These are phyloP conservation scores for Tuber melanosporum DNA, from an alignment of 495 filamentous ascomycete genomes.

Conservation along the genomic window DNA sequence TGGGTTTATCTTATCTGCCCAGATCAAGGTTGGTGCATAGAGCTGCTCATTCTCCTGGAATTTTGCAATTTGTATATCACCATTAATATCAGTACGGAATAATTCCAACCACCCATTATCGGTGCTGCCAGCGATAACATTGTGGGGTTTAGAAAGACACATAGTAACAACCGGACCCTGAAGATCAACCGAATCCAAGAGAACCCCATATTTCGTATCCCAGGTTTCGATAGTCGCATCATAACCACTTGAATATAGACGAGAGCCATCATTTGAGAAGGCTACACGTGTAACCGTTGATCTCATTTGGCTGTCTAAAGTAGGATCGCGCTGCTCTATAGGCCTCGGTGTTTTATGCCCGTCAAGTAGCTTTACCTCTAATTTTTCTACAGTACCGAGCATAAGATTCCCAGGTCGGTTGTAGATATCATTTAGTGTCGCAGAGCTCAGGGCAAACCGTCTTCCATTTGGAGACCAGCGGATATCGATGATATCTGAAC, in stretches of 20 bases:
- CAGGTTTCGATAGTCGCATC: constrained; percentile 76
- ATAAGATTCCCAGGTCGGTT: constrained; percentile 40
- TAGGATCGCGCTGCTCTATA: background rate
- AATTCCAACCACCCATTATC: constrained; percentile 48
- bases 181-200: constrained; percentile 45
- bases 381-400: constrained; percentile 21
- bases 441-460: constrained; percentile 20
- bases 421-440: constrained; percentile 18
- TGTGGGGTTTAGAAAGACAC: constrained; percentile 38
- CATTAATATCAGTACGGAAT: constrained; percentile 33
- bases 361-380: constrained; percentile 29
- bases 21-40: constrained; percentile 24
- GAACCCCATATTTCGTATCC: constrained; percentile 45
- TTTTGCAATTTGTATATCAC: constrained; percentile 9
- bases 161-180: constrained; percentile 65
- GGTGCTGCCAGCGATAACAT: constrained; percentile 48
- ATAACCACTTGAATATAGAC: constrained; percentile 71
- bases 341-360: constrained; percentile 20
- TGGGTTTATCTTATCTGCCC: constrained; percentile 8
- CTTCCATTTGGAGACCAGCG: constrained; percentile 29
- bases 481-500: constrained; percentile 36
- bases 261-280: constrained; percentile 44
- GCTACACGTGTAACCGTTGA: constrained; percentile 29
- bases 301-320: constrained; percentile 13
- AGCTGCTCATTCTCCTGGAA: constrained; percentile 11